Percentiles rank a stretch among this genome's conserved stretches.
Conservation (phyloP, 805 yeast species). For the Saccharomycopsis sp. region DNA sequence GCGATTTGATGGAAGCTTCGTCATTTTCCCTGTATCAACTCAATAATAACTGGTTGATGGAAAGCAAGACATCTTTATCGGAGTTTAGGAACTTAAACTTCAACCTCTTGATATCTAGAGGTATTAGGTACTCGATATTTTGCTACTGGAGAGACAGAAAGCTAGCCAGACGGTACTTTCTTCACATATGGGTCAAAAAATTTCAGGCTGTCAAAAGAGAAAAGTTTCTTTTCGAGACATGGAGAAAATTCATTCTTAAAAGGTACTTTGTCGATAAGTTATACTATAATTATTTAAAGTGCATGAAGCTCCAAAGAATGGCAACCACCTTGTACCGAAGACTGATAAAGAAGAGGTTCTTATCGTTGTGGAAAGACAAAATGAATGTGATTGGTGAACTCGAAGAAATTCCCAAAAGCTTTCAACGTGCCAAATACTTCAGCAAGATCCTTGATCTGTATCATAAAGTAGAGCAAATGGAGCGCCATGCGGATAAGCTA, state of each 20-base stretch:
- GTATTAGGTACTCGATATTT: slow-evolving; percentile 19
- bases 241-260: slow-evolving; percentile 10
- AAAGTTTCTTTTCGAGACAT: slow-evolving; percentile 1
- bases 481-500: background rate
- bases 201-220: slow-evolving; percentile 6
- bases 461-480: background rate
- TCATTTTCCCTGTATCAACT: slow-evolving; percentile 4
- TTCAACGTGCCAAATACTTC: slow-evolving; percentile 1
- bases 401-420: background rate
- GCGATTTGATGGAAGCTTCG: background rate
- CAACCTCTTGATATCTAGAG: slow-evolving; percentile 19
- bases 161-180: slow-evolving; percentile 8
- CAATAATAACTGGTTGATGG: slow-evolving; percentile 14
- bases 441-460: background rate
- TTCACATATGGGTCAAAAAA: slow-evolving; percentile 7
- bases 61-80: slow-evolving; percentile 6
- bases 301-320: background rate
- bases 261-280: slow-evolving; percentile 12
- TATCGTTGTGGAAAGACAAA: background rate
- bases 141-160: slow-evolving; percentile 14
- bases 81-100: slow-evolving; percentile 13
- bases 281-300: background rate
- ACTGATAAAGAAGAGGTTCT: background rate
- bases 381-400: background rate
- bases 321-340: background rate